Evolutionary conservation across 495 filamentous ascomycete genomes (phyloP).

Genomic region (Aspergillus homomorphus): DNA sequence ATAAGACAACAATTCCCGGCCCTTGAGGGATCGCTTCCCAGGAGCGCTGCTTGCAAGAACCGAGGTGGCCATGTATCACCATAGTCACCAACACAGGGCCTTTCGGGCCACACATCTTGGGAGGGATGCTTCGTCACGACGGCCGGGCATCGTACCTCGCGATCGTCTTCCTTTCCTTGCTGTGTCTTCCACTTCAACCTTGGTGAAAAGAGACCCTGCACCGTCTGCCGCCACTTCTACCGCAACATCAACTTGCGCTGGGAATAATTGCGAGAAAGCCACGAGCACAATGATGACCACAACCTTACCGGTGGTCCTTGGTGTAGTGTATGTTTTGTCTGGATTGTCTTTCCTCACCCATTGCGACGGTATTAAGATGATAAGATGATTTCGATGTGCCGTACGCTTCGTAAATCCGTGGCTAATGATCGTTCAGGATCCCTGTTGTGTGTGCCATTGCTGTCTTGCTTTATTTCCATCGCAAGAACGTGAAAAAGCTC

Average conservation of each 20-base stretch:
- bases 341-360: background rate
- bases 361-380: background rate
- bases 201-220: constrained; percentile 30
- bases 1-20: background rate
- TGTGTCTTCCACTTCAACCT: constrained; percentile 21
- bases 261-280: constrained; percentile 35
- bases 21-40: background rate
- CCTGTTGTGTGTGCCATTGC: constrained; percentile 66
- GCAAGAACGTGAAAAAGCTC: constrained; percentile 69
- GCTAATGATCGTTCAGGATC: constrained; percentile 55
- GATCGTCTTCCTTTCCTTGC: constrained; percentile 27
- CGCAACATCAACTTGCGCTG: constrained; percentile 7
- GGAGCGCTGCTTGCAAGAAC: background rate
- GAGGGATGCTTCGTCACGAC: constrained; percentile 21
- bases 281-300: constrained; percentile 53
- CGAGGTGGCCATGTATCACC: constrained; percentile 29
- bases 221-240: constrained; percentile 14
- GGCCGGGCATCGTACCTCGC: constrained; percentile 30
- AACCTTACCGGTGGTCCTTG: constrained; percentile 74
- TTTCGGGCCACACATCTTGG: constrained; percentile 29
- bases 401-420: background rate
- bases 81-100: constrained; percentile 19
- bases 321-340: constrained; percentile 68
- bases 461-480: constrained; percentile 73
- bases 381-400: background rate